Percentiles rank a stretch among this genome's conserved stretches.
Evolutionary conservation across 2,329 filamentous ascomycete genomes (phyloP).

Genomic region (Trichophyton benhamiae): DNA sequence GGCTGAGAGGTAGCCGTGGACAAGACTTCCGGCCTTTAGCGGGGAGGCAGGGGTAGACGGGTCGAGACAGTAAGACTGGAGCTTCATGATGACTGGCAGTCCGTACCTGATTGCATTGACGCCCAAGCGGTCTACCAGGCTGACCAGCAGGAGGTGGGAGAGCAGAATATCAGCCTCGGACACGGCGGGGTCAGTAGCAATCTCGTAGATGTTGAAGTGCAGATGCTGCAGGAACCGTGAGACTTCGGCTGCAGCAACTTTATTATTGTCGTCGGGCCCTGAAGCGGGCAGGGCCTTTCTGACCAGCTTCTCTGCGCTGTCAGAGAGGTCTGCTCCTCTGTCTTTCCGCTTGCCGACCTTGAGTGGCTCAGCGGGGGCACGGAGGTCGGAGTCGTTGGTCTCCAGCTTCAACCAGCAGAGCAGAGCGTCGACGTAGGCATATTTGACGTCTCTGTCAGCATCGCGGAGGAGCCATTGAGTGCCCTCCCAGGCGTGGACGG

Average conservation of each 20-base stretch:
- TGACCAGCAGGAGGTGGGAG: conserved; percentile 63
- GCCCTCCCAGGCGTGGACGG: conserved; percentile 84
- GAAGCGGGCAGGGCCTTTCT: conserved; percentile 45
- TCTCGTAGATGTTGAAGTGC: conserved; percentile 82
- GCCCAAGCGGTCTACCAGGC: conserved; percentile 62
- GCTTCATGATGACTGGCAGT: conserved; percentile 73
- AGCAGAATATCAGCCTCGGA: conserved; percentile 61
- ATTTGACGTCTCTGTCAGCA: conserved; percentile 61
- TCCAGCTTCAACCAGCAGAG: conserved; percentile 77
- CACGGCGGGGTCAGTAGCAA: conserved; percentile 59
- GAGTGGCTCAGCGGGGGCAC: conserved; percentile 46
- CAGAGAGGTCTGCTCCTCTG: conserved; percentile 30
- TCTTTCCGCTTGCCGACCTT: conserved; percentile 31
- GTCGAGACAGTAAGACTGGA: conserved; percentile 65
- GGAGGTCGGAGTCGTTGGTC: conserved; percentile 54
- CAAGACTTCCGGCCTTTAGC: conserved; percentile 67
- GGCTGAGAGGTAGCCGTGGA: conserved; percentile 80
- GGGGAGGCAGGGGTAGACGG: conserved; percentile 48
- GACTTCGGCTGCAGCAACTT: conserved; percentile 33
- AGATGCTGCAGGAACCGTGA: conserved; percentile 70
- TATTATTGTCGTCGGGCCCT: conserved; percentile 46
- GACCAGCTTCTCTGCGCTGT: conserved; percentile 30
- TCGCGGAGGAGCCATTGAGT: conserved; percentile 87
- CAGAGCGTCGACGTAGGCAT: conserved; percentile 74
- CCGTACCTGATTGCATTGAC: conserved; percentile 70